phyloP scores from a whole-genome alignment of 2,329 filamentous ascomycete species.

The Aspergillus sp. region DNA sequence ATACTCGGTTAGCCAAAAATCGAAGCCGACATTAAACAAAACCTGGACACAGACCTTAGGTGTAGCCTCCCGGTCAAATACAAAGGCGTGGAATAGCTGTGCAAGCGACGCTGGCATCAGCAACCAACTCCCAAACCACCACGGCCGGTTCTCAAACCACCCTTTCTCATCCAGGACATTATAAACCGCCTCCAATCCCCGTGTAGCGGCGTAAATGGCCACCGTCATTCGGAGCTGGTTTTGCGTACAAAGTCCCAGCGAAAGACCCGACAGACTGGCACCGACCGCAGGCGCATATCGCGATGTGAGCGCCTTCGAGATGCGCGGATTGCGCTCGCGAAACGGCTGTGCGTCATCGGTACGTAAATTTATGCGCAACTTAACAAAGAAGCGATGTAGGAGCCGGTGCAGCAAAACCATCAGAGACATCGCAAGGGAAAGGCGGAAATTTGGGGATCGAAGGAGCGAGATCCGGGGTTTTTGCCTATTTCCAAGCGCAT shows the following conservation, averaged over 20 bases:
- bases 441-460: conserved; percentile 67
- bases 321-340: conserved; percentile 75
- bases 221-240: conserved; percentile 74
- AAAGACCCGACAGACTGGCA: conserved; percentile 80
- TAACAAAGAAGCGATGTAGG: conserved; percentile 83
- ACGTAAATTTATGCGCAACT: conserved; percentile 75
- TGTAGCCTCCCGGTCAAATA: conserved; percentile 75
- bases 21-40: conserved; percentile 18
- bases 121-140: conserved; percentile 85
- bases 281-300: conserved; percentile 85
- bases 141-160: conserved; percentile 66
- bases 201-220: conserved; percentile 77
- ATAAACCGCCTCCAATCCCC: conserved; percentile 82
- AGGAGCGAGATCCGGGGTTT: conserved; percentile 42
- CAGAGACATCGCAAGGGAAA: conserved; percentile 79
- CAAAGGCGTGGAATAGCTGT: conserved; percentile 72
- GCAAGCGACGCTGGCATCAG: conserved; percentile 74
- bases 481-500: conserved; percentile 24
- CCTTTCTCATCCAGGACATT: conserved; percentile 77
- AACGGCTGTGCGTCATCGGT: conserved; percentile 79
- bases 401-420: conserved; percentile 87
- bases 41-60: conserved; percentile 52
- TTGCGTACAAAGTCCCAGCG: conserved; percentile 72
- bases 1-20: conserved; percentile 1
- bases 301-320: conserved; percentile 74